These are phyloP conservation scores for Chenopodium berlandieri DNA, from an alignment of 148 eudicot species.

Conservation along the genomic window DNA sequence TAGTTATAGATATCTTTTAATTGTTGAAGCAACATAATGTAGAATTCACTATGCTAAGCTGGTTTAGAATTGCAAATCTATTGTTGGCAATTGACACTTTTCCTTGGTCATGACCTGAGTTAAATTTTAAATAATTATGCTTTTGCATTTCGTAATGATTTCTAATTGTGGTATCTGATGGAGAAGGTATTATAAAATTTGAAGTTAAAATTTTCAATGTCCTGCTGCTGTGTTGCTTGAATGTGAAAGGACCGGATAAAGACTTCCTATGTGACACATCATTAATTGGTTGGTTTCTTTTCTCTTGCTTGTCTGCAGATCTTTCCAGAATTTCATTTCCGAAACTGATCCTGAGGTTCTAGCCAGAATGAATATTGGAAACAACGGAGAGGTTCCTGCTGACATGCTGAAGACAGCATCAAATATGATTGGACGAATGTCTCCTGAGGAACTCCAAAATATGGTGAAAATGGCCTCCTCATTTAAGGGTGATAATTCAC, in stretches of 20 bases:
- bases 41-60: not conserved
- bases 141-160: not conserved
- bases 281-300: slow-evolving; percentile 4
- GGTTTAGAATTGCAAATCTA: not conserved
- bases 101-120: not conserved
- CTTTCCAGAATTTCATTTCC: slow-evolving; percentile 81
- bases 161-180: not conserved
- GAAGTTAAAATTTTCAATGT: not conserved
- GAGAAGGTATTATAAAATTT: not conserved
- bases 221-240: slow-evolving; percentile 7
- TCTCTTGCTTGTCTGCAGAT: slow-evolving; percentile 39
- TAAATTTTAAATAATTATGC: not conserved
- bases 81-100: not conserved
- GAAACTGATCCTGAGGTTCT: slow-evolving; percentile 75
- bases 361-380: slow-evolving; percentile 60
- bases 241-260: not conserved
- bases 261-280: not conserved
- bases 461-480: slow-evolving; percentile 91
- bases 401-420: slow-evolving; percentile 90
- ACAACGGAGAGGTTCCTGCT: slow-evolving; percentile 56
- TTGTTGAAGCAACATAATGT: not conserved
- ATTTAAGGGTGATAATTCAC: slow-evolving; percentile 61
- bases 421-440: slow-evolving; percentile 75
- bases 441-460: slow-evolving; percentile 90
- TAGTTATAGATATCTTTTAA: not conserved